Evolutionary conservation across 2,329 filamentous ascomycete species (phyloP), one percentile per base, ranked within the genome.

Genomic region (Byssochlamys sp.): DNA sequence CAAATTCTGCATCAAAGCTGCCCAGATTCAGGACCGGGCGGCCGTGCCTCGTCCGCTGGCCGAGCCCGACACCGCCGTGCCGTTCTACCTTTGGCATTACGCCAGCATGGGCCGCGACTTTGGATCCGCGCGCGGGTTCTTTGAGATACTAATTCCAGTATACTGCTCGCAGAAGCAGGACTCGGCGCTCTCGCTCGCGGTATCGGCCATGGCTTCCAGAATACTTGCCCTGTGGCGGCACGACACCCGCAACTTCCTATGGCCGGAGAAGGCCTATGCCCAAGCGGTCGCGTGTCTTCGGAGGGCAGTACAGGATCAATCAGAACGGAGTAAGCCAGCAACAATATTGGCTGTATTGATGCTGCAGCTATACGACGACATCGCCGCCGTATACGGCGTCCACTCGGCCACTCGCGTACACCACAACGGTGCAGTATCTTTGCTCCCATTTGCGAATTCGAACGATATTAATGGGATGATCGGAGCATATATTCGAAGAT

Each of bases 401-500:
- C 35, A 6, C 12, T n/a, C 12, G 35, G 35, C 35, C 12, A 14
- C 35, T 10, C 11, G 35, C 35, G 5, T n/a, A n/a, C 35, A 39
- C 12, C 35, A 39, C 12, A n/a, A 39, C 14, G 35, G 35, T 1
- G 35, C 35, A n/a, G 35, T n/a, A 6, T 39, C 35, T 39, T 39
- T 39, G 35, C 35, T 39, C 35, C 14, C 5, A n/a, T 39, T 39
- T n/a, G 35, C 4, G 12, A 11, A 39, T 6, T 39, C 35, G 35
- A 6, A 39, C 35, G 7, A 35, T 14, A 12, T 35, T 3, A n/a
- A 39, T n/a, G 12, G 3, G 35, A n/a, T 6, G 14, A n/a, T n/a
- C 3, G 12, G 35, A 3, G 12, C 35, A 3, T 61, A 61, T 35
- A 35, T 65, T 45, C 58, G 54, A 53, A 58, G 50, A 55, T 63